A percentile compares a stretch with the other conserved stretches of the same genome.
Evolutionary conservation across 352 stramenopile species (phyloP).

Genomic region (Globisporangium barbulae): DNA sequence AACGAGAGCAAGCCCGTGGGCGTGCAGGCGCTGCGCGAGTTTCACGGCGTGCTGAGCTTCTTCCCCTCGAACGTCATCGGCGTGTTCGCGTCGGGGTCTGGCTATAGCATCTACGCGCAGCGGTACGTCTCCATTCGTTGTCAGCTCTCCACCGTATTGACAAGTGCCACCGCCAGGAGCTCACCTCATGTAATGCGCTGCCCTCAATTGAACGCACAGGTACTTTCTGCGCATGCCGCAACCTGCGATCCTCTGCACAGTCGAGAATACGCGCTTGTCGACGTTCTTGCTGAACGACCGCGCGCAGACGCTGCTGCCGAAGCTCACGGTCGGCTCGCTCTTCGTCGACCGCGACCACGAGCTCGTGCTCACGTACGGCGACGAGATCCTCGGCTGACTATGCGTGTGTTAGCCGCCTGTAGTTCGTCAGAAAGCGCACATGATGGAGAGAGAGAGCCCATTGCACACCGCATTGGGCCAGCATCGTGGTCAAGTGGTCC

Average conservation of each 20-base stretch:
- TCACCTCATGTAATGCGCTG: not conserved
- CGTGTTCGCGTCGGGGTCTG: conserved; percentile 68
- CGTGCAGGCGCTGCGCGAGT: conserved; percentile 67
- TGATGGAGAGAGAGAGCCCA: not conserved
- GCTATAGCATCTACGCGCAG: conserved; percentile 77
- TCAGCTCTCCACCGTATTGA: not conserved
- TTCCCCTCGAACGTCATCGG: conserved; percentile 42
- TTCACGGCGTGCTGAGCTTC: conserved; percentile 64
- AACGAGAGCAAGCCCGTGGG: conserved; percentile 67
- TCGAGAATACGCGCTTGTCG: conserved; percentile 40
- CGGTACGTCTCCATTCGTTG: conserved; percentile 24
- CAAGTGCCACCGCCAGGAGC: not conserved
- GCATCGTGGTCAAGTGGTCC: not conserved
- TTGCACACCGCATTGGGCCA: not conserved
- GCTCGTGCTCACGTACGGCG: conserved; percentile 71
- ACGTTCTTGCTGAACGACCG: conserved; percentile 67
- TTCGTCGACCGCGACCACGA: conserved; percentile 62
- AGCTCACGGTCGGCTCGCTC: conserved; percentile 57
- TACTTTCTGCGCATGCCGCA: conserved; percentile 66
- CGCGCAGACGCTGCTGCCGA: conserved; percentile 52
- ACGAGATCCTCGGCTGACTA: conserved; percentile 46
- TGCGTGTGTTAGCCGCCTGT: not conserved
- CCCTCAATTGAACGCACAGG: conserved; percentile 14
- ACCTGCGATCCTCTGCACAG: conserved; percentile 54
- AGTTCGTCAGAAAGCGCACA: not conserved